phyloP scores from a whole-genome alignment of 352 stramenopile genomes.

The Globisporangium paddicum region DNA sequence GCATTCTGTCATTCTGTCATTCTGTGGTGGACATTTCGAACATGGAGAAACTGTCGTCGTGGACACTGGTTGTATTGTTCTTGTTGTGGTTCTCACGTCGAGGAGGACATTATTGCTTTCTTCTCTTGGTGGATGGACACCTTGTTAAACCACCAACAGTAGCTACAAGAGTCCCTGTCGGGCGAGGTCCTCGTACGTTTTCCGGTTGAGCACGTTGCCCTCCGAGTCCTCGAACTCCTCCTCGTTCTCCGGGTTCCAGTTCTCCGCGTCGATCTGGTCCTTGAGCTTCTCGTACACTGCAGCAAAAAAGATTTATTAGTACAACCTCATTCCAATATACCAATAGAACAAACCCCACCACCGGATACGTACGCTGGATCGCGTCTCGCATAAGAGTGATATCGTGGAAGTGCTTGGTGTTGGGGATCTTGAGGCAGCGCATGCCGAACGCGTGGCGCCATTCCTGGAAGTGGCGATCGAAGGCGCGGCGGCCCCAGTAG shows the following conservation, averaged over 20 bases:
- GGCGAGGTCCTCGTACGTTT: slow-evolving; percentile 98
- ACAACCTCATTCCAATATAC: not conserved
- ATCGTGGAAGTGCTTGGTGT: slow-evolving; percentile 99
- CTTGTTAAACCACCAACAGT: no score
- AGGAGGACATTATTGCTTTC: no score
- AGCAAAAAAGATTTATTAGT: slow-evolving; percentile 2
- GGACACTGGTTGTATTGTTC: not conserved
- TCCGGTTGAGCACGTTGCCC: slow-evolving; percentile 97
- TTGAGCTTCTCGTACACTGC: slow-evolving; percentile 97
- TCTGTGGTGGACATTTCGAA: not conserved
- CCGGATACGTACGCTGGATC: slow-evolving; percentile 59
- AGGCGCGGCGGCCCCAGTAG: slow-evolving; percentile 95
- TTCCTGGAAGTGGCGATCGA: slow-evolving; percentile 98
- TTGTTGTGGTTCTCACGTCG: no score
- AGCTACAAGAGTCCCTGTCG: slow-evolving; percentile 94
- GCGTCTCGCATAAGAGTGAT: slow-evolving; percentile 98
- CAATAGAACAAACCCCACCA: no score
- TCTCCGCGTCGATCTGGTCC: slow-evolving; percentile 90
- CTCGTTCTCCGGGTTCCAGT: slow-evolving; percentile 91
- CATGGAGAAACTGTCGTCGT: not conserved
- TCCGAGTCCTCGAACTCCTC: slow-evolving; percentile 99
- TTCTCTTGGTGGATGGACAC: no score
- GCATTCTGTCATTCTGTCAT: no score
- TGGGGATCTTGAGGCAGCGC: slow-evolving; percentile 98
- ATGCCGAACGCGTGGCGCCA: slow-evolving; percentile 98